Evolutionary conservation across 345 rosid species (phyloP).

Genomic region (Alliaria petiolata): DNA sequence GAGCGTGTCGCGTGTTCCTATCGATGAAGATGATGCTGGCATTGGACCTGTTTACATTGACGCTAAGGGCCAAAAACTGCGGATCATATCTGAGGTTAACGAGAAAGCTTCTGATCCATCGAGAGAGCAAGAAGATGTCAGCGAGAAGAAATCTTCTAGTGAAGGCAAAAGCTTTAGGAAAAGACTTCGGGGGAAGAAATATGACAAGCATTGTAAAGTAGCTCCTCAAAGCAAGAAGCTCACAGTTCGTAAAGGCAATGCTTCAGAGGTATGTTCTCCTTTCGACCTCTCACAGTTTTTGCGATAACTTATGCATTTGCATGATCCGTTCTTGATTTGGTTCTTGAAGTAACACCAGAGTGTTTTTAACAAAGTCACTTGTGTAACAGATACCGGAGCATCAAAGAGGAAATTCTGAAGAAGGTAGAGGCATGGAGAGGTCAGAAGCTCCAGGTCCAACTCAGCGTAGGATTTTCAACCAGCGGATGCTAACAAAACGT

Average conservation of each 20-base stretch:
- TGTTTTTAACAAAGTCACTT: neutral
- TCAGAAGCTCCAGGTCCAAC: conserved; percentile 21
- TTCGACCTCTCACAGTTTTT: conserved; percentile 31
- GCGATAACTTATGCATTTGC: neutral
- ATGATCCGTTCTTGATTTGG: conserved; percentile 2
- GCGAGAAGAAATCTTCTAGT: conserved; percentile 36
- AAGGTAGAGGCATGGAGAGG: conserved; percentile 34
- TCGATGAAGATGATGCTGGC: conserved; percentile 46
- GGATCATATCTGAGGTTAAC: conserved; percentile 68
- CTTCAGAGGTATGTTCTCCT: conserved; percentile 54
- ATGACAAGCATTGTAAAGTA: conserved; percentile 50
- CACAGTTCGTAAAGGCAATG: conserved; percentile 39
- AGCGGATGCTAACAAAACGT: conserved; percentile 53
- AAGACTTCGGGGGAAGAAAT: conserved; percentile 40
- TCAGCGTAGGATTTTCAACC: conserved; percentile 47
- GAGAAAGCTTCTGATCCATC: conserved; percentile 23
- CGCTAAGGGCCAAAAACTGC: conserved; percentile 74
- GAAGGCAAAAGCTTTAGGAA: conserved; percentile 46
- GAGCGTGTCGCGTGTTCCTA: conserved; percentile 29
- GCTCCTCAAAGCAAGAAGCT: conserved; percentile 49
- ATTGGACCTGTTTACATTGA: conserved; percentile 87
- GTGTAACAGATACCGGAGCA: conserved; percentile 23
- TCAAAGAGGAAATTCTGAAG: conserved; percentile 38
- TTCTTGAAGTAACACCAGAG: neutral
- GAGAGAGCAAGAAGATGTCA: conserved; percentile 8